These are phyloP conservation scores for Picocystis sp. DNA, from an alignment of 163 green algal genomes.

Conservation along the genomic window DNA sequence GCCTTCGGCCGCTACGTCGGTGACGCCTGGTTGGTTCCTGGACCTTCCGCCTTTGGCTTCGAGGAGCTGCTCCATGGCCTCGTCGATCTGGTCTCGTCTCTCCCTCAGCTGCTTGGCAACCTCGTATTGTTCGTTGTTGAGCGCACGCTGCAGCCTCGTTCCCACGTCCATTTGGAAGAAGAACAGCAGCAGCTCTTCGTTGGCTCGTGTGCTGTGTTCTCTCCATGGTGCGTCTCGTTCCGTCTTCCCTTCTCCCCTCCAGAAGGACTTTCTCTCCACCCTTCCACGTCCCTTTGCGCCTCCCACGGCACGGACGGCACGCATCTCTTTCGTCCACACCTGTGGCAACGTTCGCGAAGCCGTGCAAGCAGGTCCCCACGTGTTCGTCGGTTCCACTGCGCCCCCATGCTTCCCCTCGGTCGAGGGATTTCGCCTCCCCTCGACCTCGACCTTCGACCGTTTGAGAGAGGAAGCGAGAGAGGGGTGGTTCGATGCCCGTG, in stretches of 20 bases:
- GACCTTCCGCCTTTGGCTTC: constrained; percentile 29
- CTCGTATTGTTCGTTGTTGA: constrained; percentile 61
- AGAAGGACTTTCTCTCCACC: constrained; percentile 25
- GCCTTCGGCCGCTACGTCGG: constrained; percentile 33
- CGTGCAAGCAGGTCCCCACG: constrained; percentile 34
- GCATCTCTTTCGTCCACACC: constrained; percentile 18
- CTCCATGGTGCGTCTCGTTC: constrained; percentile 16
- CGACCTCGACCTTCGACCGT: too few species aligned
- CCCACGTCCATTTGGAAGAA: constrained; percentile 56
- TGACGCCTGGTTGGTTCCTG: constrained; percentile 6
- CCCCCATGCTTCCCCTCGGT: constrained; percentile 26
- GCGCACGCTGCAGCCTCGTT: constrained; percentile 43
- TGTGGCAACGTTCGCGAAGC: constrained; percentile 25
- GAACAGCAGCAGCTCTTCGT: constrained; percentile 47
- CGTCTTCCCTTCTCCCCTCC: too few species aligned
- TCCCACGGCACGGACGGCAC: constrained; percentile 24
- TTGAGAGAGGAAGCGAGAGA: too few species aligned
- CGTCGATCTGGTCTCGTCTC: constrained; percentile 34
- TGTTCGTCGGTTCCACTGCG: constrained; percentile 29
- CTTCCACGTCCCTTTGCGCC: constrained; percentile 24
- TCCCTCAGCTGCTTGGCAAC: constrained; percentile 32
- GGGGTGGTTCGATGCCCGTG: too few species aligned
- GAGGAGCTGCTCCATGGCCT: constrained; percentile 30
- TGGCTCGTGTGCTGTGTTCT: constrained; percentile 32
- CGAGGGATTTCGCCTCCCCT: too few species aligned